Percentiles rank a stretch among this genome's conserved stretches.
Evolutionary conservation across 495 filamentous ascomycete species (phyloP).

Genomic region (Daldinia bambusicola): DNA sequence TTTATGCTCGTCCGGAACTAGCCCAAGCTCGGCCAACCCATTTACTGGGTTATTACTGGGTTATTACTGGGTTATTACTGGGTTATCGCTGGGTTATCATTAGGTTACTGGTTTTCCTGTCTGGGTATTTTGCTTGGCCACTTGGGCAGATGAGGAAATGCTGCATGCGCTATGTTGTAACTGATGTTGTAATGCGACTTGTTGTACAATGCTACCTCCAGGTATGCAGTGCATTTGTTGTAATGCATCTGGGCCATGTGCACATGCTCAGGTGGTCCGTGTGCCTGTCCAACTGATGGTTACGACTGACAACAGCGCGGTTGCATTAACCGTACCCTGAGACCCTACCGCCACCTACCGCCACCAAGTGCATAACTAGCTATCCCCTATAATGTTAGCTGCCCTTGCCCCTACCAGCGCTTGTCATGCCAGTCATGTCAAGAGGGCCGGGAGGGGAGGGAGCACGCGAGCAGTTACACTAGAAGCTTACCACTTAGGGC

Average conservation of each 20-base stretch:
- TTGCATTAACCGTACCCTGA: constrained; percentile 11
- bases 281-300: constrained; percentile 24
- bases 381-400: neutral
- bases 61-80: too few relatives aligned
- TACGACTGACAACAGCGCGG: constrained; percentile 32
- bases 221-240: neutral
- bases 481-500: constrained; percentile 8
- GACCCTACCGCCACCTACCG: neutral
- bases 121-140: neutral
- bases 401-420: neutral
- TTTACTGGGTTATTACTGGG: too few relatives aligned
- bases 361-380: constrained; percentile 9
- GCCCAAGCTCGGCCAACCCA: constrained; percentile 15
- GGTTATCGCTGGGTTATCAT: too few relatives aligned
- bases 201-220: too few relatives aligned
- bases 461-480: constrained; percentile 7
- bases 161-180: neutral
- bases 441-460: neutral
- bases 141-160: neutral
- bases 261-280: constrained; percentile 1
- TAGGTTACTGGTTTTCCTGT: too few relatives aligned
- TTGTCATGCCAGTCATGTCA: neutral
- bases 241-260: constrained; percentile 6
- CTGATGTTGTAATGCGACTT: too few relatives aligned
- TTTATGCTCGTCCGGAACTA: constrained; percentile 36